Percentiles rank a stretch among this genome's conserved stretches.
Evolutionary conservation across 139 green algal genomes (phyloP).

Genomic region (Astrephomene gubernaculifera): DNA sequence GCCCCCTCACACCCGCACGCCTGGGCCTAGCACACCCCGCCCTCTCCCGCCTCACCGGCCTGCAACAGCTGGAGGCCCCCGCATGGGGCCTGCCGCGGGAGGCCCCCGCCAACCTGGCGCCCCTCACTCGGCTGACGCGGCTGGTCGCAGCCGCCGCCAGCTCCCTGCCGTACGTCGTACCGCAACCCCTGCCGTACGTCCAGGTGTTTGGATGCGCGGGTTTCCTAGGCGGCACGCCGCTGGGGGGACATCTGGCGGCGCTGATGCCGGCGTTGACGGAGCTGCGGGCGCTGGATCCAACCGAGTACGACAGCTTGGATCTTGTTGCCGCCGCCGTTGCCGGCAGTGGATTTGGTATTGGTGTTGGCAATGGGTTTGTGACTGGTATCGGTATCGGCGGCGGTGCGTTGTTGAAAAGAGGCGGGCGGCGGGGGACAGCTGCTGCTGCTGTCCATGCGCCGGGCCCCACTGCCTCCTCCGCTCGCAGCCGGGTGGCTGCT

Average conservation of each 20-base stretch:
- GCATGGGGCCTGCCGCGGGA: neutral
- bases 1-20: neutral
- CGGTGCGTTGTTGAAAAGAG: too few relatives aligned
- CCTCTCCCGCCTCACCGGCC: neutral
- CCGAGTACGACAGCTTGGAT: neutral
- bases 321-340: neutral
- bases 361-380: neutral
- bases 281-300: neutral
- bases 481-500: neutral
- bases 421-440: neutral
- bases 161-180: conserved; percentile 22
- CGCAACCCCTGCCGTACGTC: neutral
- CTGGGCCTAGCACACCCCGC: conserved; percentile 26
- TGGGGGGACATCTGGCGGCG: conserved; percentile 15
- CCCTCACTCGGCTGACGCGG: neutral
- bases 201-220: neutral
- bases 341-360: neutral
- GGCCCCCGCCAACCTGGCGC: neutral
- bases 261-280: neutral
- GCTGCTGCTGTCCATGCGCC: neutral
- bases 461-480: neutral
- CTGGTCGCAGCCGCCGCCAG: neutral
- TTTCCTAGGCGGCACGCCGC: conserved; percentile 6
- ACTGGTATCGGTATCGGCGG: too few relatives aligned
- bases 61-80: neutral